These are phyloP conservation scores for Datura wrightii DNA, from an alignment of 257 asterid species.

Conservation along the genomic window DNA sequence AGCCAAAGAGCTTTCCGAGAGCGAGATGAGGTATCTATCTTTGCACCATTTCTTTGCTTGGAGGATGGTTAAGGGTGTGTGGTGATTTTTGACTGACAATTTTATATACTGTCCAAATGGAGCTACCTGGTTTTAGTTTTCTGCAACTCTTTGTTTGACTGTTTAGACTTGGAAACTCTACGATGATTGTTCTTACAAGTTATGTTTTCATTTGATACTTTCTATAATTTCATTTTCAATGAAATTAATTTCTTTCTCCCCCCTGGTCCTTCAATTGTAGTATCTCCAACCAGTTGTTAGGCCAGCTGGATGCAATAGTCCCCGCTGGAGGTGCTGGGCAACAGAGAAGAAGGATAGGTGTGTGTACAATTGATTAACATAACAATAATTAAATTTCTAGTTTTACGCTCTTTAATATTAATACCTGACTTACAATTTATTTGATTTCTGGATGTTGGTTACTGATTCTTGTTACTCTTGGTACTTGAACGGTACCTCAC, in stretches of 20 bases:
- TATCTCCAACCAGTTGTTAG: constrained; percentile 71
- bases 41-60: neutral
- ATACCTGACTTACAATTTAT: neutral
- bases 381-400: neutral
- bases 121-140: neutral
- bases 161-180: constrained; percentile 3
- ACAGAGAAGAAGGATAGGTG: constrained; percentile 88
- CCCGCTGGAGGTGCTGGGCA: constrained; percentile 86
- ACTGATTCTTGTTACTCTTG: neutral
- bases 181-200: constrained; percentile 28
- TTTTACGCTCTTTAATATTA: neutral
- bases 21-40: constrained; percentile 64
- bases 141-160: constrained; percentile 30
- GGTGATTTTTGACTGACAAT: neutral
- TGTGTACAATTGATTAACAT: constrained; percentile 33
- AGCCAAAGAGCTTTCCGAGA: constrained; percentile 91
- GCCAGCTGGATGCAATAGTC: constrained; percentile 72
- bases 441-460: neutral
- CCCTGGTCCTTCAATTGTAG: constrained; percentile 49
- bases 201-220: constrained; percentile 31
- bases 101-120: neutral
- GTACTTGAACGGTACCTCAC: neutral
- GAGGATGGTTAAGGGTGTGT: neutral
- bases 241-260: neutral
- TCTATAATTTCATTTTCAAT: neutral